phyloP scores from a whole-genome alignment of 345 rosid species.

The Noccaea caerulescens region DNA sequence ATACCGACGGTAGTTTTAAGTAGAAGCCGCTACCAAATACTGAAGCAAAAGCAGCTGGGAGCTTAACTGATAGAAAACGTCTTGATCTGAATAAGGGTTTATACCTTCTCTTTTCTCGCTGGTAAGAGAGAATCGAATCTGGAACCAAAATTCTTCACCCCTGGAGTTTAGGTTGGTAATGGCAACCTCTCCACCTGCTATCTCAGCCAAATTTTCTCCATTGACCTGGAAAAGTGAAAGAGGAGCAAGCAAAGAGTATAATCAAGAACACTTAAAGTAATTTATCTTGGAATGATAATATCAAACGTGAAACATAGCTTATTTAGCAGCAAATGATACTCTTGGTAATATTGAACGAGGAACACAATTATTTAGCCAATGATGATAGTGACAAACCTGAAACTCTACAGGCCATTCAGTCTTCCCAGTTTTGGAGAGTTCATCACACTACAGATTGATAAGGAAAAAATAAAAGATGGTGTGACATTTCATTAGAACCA shows the following conservation, averaged over 20 bases:
- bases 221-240: constrained; percentile 51
- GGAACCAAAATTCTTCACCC: constrained; percentile 59
- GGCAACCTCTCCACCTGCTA: constrained; percentile 67
- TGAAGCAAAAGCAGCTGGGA: constrained; percentile 7
- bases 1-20: neutral
- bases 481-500: constrained; percentile 6
- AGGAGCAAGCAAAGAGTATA: neutral
- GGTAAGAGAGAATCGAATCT: constrained; percentile 49
- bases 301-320: constrained; percentile 43
- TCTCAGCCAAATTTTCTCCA: constrained; percentile 66
- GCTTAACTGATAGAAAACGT: constrained; percentile 4
- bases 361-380: constrained; percentile 7
- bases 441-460: constrained; percentile 60
- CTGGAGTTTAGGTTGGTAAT: constrained; percentile 65
- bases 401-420: constrained; percentile 63
- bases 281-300: constrained; percentile 6
- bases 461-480: constrained; percentile 3
- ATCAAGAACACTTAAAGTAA: neutral
- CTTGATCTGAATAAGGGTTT: constrained; percentile 5
- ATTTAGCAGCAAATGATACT: constrained; percentile 6
- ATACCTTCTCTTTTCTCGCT: constrained; percentile 36
- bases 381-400: constrained; percentile 46
- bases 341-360: neutral
- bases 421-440: constrained; percentile 51
- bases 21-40: constrained; percentile 12